Evolutionary conservation across 129 eudicot species (phyloP).

Genomic region (Sambucus nigra): DNA sequence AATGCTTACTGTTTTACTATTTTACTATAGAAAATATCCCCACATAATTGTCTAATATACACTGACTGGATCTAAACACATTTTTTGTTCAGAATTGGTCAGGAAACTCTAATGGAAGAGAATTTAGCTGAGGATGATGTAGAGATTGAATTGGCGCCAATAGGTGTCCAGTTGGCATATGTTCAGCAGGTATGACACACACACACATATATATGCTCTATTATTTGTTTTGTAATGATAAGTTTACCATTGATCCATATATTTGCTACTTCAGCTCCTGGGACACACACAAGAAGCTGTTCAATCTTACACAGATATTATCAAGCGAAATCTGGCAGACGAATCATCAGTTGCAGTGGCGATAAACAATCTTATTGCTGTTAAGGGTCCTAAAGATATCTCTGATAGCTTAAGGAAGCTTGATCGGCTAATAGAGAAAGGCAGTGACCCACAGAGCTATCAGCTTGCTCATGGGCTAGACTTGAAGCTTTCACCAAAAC

Average conservation of each 20-base stretch:
- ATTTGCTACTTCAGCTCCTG: conserved; percentile 39
- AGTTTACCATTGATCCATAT: background rate
- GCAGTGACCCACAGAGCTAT: conserved; percentile 39
- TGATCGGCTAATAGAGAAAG: conserved; percentile 69
- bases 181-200: conserved; percentile 81
- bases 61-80: conserved; percentile 13
- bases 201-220: too few species aligned
- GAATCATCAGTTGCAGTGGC: conserved; percentile 79
- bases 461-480: conserved; percentile 68
- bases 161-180: conserved; percentile 77
- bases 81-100: conserved; percentile 62
- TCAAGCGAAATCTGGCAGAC: conserved; percentile 72
- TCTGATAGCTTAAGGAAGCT: conserved; percentile 84
- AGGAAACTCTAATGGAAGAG: conserved; percentile 86
- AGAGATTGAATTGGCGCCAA: conserved; percentile 80
- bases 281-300: conserved; percentile 72
- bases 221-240: background rate
- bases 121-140: conserved; percentile 64
- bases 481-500: conserved; percentile 69
- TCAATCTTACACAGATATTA: conserved; percentile 43
- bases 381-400: conserved; percentile 75
- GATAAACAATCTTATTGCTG: conserved; percentile 56
- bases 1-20: too few species aligned
- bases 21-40: background rate
- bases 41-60: conserved; percentile 4